These are phyloP conservation scores for Xylariaceae sp. DNA, from an alignment of 2,329 filamentous ascomycete genomes.

Conservation along the genomic window DNA sequence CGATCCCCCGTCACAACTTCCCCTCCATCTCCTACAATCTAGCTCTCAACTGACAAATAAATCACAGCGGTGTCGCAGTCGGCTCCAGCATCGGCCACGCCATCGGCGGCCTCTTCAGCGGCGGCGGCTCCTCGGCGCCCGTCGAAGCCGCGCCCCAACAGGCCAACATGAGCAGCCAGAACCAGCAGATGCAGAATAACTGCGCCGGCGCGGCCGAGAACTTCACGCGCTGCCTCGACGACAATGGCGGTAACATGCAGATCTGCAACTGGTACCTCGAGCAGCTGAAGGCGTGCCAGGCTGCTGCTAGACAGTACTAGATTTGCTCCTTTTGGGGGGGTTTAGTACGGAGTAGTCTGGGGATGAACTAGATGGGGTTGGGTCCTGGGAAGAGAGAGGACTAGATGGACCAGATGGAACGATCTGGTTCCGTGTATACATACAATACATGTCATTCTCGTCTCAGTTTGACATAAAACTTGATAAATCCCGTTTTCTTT, in stretches of 20 bases:
- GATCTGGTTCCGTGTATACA: too few relatives aligned
- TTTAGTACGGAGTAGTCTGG: too few relatives aligned
- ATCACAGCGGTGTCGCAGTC: constrained; percentile 81
- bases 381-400: too few relatives aligned
- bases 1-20: neutral
- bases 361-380: too few relatives aligned
- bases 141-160: constrained; percentile 47
- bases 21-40: constrained; percentile 5
- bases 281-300: constrained; percentile 87
- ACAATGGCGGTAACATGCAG: constrained; percentile 87
- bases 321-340: neutral
- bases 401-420: too few relatives aligned
- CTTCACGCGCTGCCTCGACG: constrained; percentile 96
- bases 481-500: too few relatives aligned
- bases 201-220: constrained; percentile 75
- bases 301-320: constrained; percentile 68
- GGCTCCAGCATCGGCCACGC: constrained; percentile 94
- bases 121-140: constrained; percentile 64
- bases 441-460: too few relatives aligned
- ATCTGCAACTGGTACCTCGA: constrained; percentile 98
- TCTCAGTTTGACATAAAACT: too few relatives aligned
- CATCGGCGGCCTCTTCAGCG: constrained; percentile 81
- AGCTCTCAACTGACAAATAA: constrained; percentile 21
- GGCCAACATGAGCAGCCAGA: constrained; percentile 43
- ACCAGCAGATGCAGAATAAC: constrained; percentile 56